Evolutionary conservation across 2,329 filamentous ascomycete species (phyloP).

Genomic region (Pestalotiopsis fici): DNA sequence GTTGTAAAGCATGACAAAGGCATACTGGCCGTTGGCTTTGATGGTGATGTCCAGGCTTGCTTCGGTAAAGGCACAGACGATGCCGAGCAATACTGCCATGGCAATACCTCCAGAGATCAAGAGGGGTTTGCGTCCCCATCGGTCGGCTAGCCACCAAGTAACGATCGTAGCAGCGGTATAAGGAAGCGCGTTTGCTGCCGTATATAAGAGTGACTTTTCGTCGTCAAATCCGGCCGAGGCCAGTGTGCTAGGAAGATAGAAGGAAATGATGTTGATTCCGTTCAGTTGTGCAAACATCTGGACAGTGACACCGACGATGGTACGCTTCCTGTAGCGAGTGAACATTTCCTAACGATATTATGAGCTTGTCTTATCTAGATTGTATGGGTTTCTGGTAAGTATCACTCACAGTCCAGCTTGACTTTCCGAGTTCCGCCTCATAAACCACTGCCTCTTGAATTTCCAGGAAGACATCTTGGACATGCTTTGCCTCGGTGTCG

Average conservation of each 20-base stretch:
- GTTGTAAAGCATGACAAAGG: background rate
- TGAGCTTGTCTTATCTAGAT: background rate
- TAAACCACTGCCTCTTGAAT: background rate
- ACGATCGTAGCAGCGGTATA: background rate
- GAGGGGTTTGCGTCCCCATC: background rate
- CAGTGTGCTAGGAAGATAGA: background rate
- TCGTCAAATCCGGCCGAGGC: background rate
- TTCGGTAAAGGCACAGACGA: background rate
- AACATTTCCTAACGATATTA: background rate
- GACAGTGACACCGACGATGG: background rate
- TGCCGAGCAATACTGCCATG: background rate
- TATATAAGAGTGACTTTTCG: background rate
- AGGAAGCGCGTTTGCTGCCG: background rate
- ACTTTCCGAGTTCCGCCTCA: background rate
- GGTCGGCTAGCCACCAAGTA: constrained; percentile 1
- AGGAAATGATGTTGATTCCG: background rate
- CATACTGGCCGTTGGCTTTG: background rate
- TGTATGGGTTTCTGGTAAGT: background rate
- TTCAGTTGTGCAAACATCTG: background rate
- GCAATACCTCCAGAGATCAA: background rate
- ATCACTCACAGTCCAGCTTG: background rate
- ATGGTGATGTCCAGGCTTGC: background rate
- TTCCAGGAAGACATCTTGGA: background rate
- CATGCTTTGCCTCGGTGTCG: background rate
- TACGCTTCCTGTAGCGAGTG: background rate